phyloP scores from a whole-genome alignment of 306 rosid species.

The Lathyrus oleraceus region DNA sequence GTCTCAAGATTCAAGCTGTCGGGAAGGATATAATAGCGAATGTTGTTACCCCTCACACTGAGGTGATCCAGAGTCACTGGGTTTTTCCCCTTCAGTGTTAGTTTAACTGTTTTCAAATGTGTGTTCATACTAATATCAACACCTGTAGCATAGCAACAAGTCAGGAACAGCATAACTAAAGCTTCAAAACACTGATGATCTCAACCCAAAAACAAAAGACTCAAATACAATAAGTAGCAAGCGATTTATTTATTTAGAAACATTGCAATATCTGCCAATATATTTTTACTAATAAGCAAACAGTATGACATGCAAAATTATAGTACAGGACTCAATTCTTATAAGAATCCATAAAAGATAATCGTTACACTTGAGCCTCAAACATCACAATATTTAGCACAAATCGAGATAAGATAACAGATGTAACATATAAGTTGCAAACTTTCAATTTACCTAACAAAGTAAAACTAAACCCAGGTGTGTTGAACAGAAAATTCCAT shows the following conservation, averaged over 20 bases:
- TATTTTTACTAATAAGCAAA: neutral
- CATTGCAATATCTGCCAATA: neutral
- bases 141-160: conserved; percentile 47
- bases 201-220: conserved; percentile 19
- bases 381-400: neutral
- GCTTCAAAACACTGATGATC: conserved; percentile 26
- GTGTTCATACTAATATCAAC: conserved; percentile 65
- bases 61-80: conserved; percentile 94
- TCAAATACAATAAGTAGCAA: neutral
- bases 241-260: conserved; percentile 10
- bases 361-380: conserved; percentile 1
- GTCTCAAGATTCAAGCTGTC: conserved; percentile 57
- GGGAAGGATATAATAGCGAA: conserved; percentile 70
- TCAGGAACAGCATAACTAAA: conserved; percentile 27
- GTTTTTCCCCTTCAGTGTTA: conserved; percentile 86
- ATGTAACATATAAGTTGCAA: neutral
- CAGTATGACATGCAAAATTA: neutral
- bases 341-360: conserved; percentile 1
- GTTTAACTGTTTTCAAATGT: conserved; percentile 88
- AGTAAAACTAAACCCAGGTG: conserved; percentile 17
- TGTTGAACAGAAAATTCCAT: neutral
- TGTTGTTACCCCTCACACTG: conserved; percentile 92
- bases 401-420: neutral
- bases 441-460: neutral
- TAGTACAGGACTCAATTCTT: conserved; percentile 10